Evolutionary conservation across 306 rosid genomes (phyloP).

Genomic region (Pyrus pyrifolia): DNA sequence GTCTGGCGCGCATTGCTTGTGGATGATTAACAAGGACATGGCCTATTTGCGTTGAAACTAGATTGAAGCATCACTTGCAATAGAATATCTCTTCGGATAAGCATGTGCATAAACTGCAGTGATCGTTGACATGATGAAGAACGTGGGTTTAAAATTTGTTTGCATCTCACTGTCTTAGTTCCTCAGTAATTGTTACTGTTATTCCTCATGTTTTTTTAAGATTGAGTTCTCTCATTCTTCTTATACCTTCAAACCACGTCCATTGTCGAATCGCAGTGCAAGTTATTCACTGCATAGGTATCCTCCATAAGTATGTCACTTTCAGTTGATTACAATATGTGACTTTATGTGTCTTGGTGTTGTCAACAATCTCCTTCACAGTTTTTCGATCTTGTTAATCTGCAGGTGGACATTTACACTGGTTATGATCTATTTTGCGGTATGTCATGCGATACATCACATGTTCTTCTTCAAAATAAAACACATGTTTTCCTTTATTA

Average conservation of each 20-base stretch:
- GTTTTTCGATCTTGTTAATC: slow-evolving; percentile 2
- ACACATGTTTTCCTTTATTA: not conserved
- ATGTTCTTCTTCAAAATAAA: not conserved
- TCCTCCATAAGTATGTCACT: not conserved
- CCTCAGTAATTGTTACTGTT: not conserved
- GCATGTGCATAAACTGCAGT: not conserved
- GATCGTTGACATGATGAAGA: not conserved
- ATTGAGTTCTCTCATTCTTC: not conserved
- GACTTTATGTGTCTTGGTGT: not conserved
- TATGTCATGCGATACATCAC: slow-evolving; percentile 24
- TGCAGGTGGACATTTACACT: slow-evolving; percentile 84
- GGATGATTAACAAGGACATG: not conserved
- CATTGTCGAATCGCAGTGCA: not conserved
- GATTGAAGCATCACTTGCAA: not conserved
- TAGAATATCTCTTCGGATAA: not conserved
- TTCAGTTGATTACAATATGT: not conserved
- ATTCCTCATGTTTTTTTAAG: not conserved
- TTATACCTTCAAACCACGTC: not conserved
- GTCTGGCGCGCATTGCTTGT: too few species aligned
- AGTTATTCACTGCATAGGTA: not conserved
- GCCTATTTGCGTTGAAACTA: not conserved
- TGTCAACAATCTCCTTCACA: not conserved
- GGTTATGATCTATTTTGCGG: slow-evolving; percentile 66
- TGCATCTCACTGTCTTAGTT: not conserved
- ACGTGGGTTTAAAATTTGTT: not conserved